phyloP scores from a whole-genome alignment of 164 flowering plant species.

The Litsea cubeba region DNA sequence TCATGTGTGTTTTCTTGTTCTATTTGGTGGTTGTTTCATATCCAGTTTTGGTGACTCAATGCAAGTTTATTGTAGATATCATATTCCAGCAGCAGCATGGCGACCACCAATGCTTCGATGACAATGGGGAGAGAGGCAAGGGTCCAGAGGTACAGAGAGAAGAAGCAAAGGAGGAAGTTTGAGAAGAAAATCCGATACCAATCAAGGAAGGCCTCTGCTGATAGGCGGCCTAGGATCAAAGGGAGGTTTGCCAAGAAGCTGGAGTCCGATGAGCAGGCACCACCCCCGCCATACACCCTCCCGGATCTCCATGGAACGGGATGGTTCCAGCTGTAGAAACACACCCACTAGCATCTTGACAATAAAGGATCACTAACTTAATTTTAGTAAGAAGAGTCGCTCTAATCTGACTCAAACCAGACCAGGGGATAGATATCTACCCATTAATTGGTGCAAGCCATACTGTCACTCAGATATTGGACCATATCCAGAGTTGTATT shows the following conservation, averaged over 20 bases:
- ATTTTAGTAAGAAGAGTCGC: too few species aligned
- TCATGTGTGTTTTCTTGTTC: neutral
- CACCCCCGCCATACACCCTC: neutral
- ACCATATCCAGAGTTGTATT: too few species aligned
- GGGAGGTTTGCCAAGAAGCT: conserved; percentile 25
- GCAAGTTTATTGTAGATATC: neutral
- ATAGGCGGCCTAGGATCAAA: conserved; percentile 27
- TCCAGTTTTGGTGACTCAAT: neutral
- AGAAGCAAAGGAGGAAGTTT: conserved; percentile 26
- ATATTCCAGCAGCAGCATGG: neutral
- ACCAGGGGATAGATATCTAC: too few species aligned
- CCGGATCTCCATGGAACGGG: neutral
- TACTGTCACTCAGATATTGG: too few species aligned
- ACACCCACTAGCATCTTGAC: neutral
- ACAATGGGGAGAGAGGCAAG: conserved; percentile 25
- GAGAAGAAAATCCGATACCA: conserved; percentile 28
- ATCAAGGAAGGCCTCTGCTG: conserved; percentile 32
- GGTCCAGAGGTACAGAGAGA: conserved; percentile 33
- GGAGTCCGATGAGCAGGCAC: neutral
- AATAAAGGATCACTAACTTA: neutral
- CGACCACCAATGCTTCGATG: neutral
- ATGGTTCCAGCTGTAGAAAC: conserved; percentile 3
- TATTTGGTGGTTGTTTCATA: neutral
- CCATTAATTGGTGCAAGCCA: too few species aligned
- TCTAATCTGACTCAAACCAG: too few species aligned